Evolutionary conservation across 192 early-diverging fungal genomes (phyloP), one percentile per base, ranked within the genome.

Genomic region (Umbelopsis sp.): DNA sequence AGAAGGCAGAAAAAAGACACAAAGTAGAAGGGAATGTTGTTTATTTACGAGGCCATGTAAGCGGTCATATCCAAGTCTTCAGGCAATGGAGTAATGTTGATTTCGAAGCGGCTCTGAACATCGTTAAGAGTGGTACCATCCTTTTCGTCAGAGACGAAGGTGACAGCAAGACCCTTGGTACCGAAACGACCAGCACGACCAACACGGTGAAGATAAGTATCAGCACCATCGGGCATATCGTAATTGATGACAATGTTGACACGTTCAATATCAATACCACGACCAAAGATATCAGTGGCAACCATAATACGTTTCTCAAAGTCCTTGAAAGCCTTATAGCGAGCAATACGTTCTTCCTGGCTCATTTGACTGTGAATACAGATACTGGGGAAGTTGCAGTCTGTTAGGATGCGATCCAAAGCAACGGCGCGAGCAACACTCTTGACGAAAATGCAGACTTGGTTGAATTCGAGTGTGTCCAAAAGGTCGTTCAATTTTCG

Each of bases 221-320:
- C 96, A 7, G 95, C 90, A 36, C 81, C 77, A 70, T 93, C 93
- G 24, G 97, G 94, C 79, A 98, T 96, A 73, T 98, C 97, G 53
- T 98, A 98, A 90, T 98, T 98, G 89, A 98, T 91, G 66, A 98
- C 97, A 80, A 98, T 95, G 83, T 98, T 98, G 53, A 98, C 97
- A 75, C 97, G 94, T 74, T 97, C 96, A 29, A 98, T 93, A 80
- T 98, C 97, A 66, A 98, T 96, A 84, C 97, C 97, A 85, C 97
- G 96, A 14, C 96, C 96, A 84, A 98, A 96, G 69, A 98, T 89
- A 75, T 98, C 97, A 20, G 97, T 98, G 29, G 97, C 96, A 6
- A 98, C 96, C 88, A 98, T 91, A 71, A 98, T 96, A 72, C 97
- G 92, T 80, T 91, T 91, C 68, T 87, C 82, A 78, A 97, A 97